Conservation (phyloP, 2,329 filamentous ascomycete genomes). For the Arthrobotrys pseudoclavata region DNA sequence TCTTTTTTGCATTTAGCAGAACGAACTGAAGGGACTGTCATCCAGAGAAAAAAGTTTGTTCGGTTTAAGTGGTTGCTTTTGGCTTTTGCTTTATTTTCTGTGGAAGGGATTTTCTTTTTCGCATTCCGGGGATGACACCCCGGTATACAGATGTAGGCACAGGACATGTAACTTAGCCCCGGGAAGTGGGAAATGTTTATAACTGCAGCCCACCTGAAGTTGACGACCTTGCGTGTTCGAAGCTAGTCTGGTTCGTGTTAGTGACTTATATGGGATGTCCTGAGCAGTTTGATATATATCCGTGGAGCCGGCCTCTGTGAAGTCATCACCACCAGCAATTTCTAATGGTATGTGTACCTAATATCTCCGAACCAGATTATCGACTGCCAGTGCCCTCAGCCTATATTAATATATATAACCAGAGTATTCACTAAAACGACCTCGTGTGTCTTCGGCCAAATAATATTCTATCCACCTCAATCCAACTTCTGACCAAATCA, state of each 20-base stretch:
- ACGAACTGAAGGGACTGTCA: slow-evolving; percentile 41
- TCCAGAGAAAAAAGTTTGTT: slow-evolving; percentile 55
- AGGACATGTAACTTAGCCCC: slow-evolving; percentile 30
- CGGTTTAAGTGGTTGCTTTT: slow-evolving; percentile 60
- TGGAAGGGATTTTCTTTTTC: slow-evolving; percentile 45
- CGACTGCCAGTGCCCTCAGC: slow-evolving; percentile 20
- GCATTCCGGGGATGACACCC: slow-evolving; percentile 48
- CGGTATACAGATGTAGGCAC: slow-evolving; percentile 32
- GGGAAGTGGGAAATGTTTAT: slow-evolving; percentile 29
- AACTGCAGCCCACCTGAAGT: slow-evolving; percentile 36
- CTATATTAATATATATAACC: slow-evolving; percentile 16
- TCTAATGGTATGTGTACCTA: slow-evolving; percentile 55
- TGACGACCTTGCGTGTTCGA: slow-evolving; percentile 49
- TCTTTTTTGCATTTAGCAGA: slow-evolving; percentile 59
- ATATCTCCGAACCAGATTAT: slow-evolving; percentile 22
- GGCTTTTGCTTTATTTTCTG: slow-evolving; percentile 32
- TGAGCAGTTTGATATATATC: slow-evolving; percentile 60
- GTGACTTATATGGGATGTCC: slow-evolving; percentile 22
- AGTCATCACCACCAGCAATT: slow-evolving; percentile 60
- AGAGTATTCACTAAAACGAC: slow-evolving; percentile 30
- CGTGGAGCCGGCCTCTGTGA: slow-evolving; percentile 60
- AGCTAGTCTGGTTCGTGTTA: slow-evolving; percentile 36
- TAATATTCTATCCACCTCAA: slow-evolving; percentile 40
- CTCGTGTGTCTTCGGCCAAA: slow-evolving; percentile 21
- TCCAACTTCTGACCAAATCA: slow-evolving; percentile 31